Conservation (phyloP, 139 green algal genomes). For the Dunaliella primolecta region DNA sequence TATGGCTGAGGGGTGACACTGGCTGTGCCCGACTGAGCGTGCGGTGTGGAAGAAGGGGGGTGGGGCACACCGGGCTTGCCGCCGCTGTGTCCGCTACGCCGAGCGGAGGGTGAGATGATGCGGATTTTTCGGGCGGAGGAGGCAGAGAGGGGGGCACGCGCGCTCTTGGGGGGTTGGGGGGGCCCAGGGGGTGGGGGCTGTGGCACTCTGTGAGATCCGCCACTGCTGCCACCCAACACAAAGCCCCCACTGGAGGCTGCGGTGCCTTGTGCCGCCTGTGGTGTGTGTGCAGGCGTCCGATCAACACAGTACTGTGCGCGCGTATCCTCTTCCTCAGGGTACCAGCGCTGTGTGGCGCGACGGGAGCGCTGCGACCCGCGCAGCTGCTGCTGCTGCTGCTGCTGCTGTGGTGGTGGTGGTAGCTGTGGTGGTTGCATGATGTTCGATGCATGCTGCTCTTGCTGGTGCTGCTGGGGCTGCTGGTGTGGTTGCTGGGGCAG, state of each 20-base stretch:
- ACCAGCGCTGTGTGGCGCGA: not conserved
- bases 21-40: too few species aligned
- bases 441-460: not conserved
- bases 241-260: not conserved
- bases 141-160: too few species aligned
- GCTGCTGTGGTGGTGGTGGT: not conserved
- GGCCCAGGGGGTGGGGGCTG: too few species aligned
- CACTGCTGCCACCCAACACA: not conserved
- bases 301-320: not conserved
- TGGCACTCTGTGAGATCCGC: too few species aligned
- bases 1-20: too few species aligned
- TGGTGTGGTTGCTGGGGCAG: not conserved
- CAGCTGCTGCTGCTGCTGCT: not conserved
- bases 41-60: too few species aligned
- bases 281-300: too few species aligned
- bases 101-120: too few species aligned
- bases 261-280: not conserved
- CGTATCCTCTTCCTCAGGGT: not conserved
- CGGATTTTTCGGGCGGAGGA: too few species aligned
- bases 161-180: too few species aligned
- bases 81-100: too few species aligned
- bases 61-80: too few species aligned
- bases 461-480: constrained; percentile 15
- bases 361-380: not conserved
- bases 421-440: not conserved